These are phyloP conservation scores for Bipolaris bicolor DNA, from an alignment of 2,329 filamentous ascomycete genomes.

Conservation along the genomic window DNA sequence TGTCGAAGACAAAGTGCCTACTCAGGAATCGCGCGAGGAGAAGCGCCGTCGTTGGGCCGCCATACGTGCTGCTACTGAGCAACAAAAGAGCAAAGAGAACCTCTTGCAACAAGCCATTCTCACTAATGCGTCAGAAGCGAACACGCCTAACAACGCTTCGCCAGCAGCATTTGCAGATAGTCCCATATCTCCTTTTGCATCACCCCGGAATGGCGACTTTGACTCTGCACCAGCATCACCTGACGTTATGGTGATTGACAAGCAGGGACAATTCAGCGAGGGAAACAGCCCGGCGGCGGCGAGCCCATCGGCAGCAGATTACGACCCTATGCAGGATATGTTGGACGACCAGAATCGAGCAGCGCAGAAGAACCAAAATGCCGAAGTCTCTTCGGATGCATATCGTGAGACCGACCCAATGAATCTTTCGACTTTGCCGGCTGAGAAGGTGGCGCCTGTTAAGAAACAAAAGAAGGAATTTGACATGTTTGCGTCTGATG, in stretches of 20 bases:
- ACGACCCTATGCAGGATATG: slow-evolving; percentile 89
- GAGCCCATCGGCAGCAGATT: slow-evolving; percentile 89
- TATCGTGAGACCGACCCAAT: slow-evolving; percentile 65
- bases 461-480: slow-evolving; percentile 58
- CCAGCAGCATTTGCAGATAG: slow-evolving; percentile 38
- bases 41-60: slow-evolving; percentile 43
- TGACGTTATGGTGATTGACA: slow-evolving; percentile 49
- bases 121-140: slow-evolving; percentile 62
- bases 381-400: slow-evolving; percentile 54
- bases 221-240: slow-evolving; percentile 48
- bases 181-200: slow-evolving; percentile 46
- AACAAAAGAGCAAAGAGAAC: slow-evolving; percentile 61
- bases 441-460: slow-evolving; percentile 40
- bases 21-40: slow-evolving; percentile 42
- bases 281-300: slow-evolving; percentile 54
- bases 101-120: slow-evolving; percentile 76
- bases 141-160: slow-evolving; percentile 60
- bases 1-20: slow-evolving; percentile 35
- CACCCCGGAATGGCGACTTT: slow-evolving; percentile 48
- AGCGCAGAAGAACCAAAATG: slow-evolving; percentile 59
- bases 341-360: slow-evolving; percentile 78
- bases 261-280: slow-evolving; percentile 50
- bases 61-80: slow-evolving; percentile 43
- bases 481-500: slow-evolving; percentile 72
- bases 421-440: slow-evolving; percentile 59